A percentile compares a stretch with the other conserved stretches of the same genome.
Evolutionary conservation across 805 yeast genomes (phyloP).

Genomic region (Starmerella etchellsii): DNA sequence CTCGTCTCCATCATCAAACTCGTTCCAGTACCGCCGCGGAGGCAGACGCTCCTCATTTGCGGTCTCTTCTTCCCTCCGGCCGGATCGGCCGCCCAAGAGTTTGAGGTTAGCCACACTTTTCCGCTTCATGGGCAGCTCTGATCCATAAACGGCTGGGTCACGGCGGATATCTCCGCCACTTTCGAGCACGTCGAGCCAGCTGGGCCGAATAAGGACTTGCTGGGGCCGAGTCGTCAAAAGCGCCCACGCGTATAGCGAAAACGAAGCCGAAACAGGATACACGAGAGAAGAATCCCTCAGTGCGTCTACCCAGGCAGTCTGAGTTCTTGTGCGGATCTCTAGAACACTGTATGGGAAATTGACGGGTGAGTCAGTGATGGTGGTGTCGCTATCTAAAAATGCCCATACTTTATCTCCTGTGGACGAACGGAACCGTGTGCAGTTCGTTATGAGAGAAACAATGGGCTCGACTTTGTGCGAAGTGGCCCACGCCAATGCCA

Average conservation of each 20-base stretch:
- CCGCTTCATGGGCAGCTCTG: neutral
- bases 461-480: slow-evolving; percentile 7
- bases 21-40: slow-evolving; percentile 45
- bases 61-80: neutral
- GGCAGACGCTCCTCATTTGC: neutral
- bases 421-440: slow-evolving; percentile 20
- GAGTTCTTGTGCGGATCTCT: slow-evolving; percentile 34
- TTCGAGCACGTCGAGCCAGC: slow-evolving; percentile 31
- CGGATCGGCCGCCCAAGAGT: neutral
- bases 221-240: slow-evolving; percentile 26
- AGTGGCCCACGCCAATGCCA: slow-evolving; percentile 29
- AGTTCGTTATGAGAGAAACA: slow-evolving; percentile 6
- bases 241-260: slow-evolving; percentile 30
- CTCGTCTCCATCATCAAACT: slow-evolving; percentile 48
- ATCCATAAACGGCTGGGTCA: slow-evolving; percentile 4
- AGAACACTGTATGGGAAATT: slow-evolving; percentile 36
- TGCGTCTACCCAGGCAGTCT: slow-evolving; percentile 28
- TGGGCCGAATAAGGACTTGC: slow-evolving; percentile 27
- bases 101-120: slow-evolving; percentile 2
- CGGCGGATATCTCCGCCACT: slow-evolving; percentile 34
- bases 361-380: slow-evolving; percentile 22
- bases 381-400: slow-evolving; percentile 25
- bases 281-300: slow-evolving; percentile 39
- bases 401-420: slow-evolving; percentile 26
- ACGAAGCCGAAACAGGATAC: slow-evolving; percentile 32